These are phyloP conservation scores for Colletotrichum viniferum DNA, from an alignment of 2,329 filamentous ascomycete species.

Conservation along the genomic window DNA sequence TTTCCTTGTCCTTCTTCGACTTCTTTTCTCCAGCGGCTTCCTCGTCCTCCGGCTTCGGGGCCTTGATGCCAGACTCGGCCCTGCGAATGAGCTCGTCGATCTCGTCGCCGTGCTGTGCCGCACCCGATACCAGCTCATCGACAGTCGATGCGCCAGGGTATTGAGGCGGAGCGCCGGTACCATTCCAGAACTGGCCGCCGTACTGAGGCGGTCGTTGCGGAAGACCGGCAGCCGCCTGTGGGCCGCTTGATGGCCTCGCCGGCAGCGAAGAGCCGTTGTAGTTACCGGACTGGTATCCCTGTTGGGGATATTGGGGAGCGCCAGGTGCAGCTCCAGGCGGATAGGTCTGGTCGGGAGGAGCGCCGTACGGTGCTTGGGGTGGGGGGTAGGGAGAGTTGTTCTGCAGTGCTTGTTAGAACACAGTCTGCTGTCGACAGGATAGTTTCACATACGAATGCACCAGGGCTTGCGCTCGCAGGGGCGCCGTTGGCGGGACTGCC, in stretches of 20 bases:
- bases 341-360: slow-evolving; percentile 36
- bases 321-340: slow-evolving; percentile 29
- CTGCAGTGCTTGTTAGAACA: slow-evolving; percentile 24
- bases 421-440: not conserved
- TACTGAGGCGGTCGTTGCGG: slow-evolving; percentile 50
- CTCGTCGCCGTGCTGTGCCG: slow-evolving; percentile 56
- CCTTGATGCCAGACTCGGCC: slow-evolving; percentile 65
- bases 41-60: slow-evolving; percentile 41
- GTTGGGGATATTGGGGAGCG: slow-evolving; percentile 18
- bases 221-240: slow-evolving; percentile 42
- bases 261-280: slow-evolving; percentile 44
- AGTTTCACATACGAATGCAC: slow-evolving; percentile 60
- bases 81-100: slow-evolving; percentile 70
- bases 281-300: slow-evolving; percentile 4
- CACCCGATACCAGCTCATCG: slow-evolving; percentile 43
- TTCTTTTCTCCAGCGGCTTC: slow-evolving; percentile 61
- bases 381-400: slow-evolving; percentile 45
- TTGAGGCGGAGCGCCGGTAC: slow-evolving; percentile 27
- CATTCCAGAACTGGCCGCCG: slow-evolving; percentile 33
- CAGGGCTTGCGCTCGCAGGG: slow-evolving; percentile 49
- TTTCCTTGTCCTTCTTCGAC: slow-evolving; percentile 70
- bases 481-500: slow-evolving; percentile 50
- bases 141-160: slow-evolving; percentile 37
- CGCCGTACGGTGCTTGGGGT: slow-evolving; percentile 36
- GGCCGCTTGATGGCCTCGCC: slow-evolving; percentile 46